Evolutionary conservation across 78 protist species (phyloP), one percentile per base, ranked within the genome.

Genomic region (Emiliania huxleyi): DNA sequence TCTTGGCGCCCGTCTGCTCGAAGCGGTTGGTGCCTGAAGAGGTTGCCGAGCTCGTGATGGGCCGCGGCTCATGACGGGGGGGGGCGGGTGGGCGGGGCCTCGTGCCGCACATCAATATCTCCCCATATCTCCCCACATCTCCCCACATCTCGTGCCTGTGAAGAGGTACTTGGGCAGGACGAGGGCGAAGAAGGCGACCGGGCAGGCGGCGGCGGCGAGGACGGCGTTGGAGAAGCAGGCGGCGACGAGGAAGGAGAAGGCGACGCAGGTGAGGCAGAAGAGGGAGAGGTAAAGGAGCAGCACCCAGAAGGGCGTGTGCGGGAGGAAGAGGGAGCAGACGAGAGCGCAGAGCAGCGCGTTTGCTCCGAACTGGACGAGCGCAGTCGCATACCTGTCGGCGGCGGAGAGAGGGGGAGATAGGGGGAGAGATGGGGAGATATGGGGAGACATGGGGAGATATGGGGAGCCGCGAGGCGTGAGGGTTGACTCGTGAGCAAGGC

Each of bases 181-280:
- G n/a, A 2, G 2, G 23, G 45, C 73, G 44, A 87, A 45, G 69
- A 43, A 35, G 49, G 23, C 35, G 15, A 87, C 22, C 45, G 91
- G 91, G 37, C 73, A 69, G 69, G 19, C 69, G 91, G 48, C 73
- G 23, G 81, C 91, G 12, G 91, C 29, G 81, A 87, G 73, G 22
- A 19, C 26, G 43, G 91, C 91, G 49, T 38, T 4, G 21, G 69
- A 35, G 91, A 87, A 87, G 91, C 0, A 37, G 23, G 22, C 62
- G 73, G 91, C 33, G 73, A 87, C 23, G 29, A 87, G 73, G 40
- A 87, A 22, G 40, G 81, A 4, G 35, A 87, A 38, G 26, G 81
- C 45, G 81, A 48, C 43, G 35, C 33, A 3, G 45, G 44, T 1
- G 49, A 87, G 49, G 45, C 42, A 37, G 81, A 55, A 55, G 52